Evolutionary conservation across 2,329 filamentous ascomycete species (phyloP), one percentile per base, ranked within the genome.

Genomic region (Dothideomycetes sp.): DNA sequence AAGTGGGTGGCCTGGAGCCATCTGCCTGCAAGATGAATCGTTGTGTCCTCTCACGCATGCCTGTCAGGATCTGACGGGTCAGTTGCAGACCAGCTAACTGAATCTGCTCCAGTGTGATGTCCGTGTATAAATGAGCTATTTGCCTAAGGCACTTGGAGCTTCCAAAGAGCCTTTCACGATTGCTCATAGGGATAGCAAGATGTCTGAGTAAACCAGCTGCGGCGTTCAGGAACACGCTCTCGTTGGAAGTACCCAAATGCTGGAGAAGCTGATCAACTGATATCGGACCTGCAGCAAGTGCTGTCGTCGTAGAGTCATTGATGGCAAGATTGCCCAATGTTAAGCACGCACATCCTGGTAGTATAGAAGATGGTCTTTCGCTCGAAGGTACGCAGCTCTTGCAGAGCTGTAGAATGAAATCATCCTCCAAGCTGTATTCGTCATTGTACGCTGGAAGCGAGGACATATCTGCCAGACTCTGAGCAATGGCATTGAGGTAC

Each of bases 171-270:
- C 37, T 24, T 30, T 41, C 31, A 16, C 44, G 36, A 18, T 41
- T 44, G 2, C 34, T 30, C 14, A 32, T 17, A 2, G 41, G 41
- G 8, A 37, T 42, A 15, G 41, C 34, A 3, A 46, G 44, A 19
- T 44, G 44, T n/a, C 44, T 35, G 17, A 46, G 19, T 31, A 46
- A 31, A 19, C 44, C 44, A 17, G 41, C 42, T 11, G 44, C 44
- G 5, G 41, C 41, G 12, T 46, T 43, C 12, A 44, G 38, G 19
- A 40, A 46, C 17, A 39, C 41, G 24, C 41, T 34, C 16, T 44
- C 36, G 8, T 42, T 40, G 9, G 33, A 37, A 5, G 33, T 29
- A 19, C 43, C 40, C 3, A 37, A 12, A 3, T 34, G 27, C 2
- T 19, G 24, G 14, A 44, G 39, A 5, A 46, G 22, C 8, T 32